A percentile compares a stretch with the other conserved stretches of the same genome.
phyloP scores from a whole-genome alignment of 305 asterid genomes.

The Nicotiana rustica region DNA sequence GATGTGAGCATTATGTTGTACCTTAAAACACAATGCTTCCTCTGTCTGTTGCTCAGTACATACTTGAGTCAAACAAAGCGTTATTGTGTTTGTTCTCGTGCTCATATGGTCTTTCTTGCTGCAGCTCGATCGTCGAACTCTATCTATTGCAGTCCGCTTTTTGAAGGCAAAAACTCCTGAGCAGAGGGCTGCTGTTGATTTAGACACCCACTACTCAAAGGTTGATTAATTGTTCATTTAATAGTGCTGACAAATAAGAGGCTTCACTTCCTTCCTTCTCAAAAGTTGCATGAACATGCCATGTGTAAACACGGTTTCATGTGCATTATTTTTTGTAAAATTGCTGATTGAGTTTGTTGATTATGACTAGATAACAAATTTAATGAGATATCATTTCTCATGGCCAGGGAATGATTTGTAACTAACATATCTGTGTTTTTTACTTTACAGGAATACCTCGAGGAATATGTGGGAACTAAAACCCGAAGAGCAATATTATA shows the following conservation, averaged over 20 bases:
- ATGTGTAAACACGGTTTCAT: neutral
- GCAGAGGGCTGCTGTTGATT: constrained; percentile 99
- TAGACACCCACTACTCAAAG: constrained; percentile 95
- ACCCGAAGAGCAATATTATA: constrained; percentile 85
- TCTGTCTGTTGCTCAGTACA: neutral
- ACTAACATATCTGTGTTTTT: constrained; percentile 27
- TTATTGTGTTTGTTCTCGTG: neutral
- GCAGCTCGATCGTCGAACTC: constrained; percentile 81
- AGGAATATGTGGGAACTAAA: constrained; percentile 71
- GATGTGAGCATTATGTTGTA: neutral
- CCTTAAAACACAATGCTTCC: constrained; percentile 13
- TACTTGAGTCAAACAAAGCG: neutral
- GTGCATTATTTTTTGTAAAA: neutral
- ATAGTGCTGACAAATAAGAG: constrained; percentile 6
- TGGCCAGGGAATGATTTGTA: neutral
- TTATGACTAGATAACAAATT: neutral
- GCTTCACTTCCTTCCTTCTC: constrained; percentile 12
- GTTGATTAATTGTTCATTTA: constrained; percentile 40
- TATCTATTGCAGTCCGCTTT: constrained; percentile 90
- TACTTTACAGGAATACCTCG: constrained; percentile 79
- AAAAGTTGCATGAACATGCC: neutral
- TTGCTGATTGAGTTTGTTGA: neutral
- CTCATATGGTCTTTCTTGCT: constrained; percentile 36
- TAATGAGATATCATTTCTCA: neutral
- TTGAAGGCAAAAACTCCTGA: constrained; percentile 93